Base-by-base conservation (phyloP, 495 filamentous ascomycete species). In the Aspergillus biplanus region DNA sequence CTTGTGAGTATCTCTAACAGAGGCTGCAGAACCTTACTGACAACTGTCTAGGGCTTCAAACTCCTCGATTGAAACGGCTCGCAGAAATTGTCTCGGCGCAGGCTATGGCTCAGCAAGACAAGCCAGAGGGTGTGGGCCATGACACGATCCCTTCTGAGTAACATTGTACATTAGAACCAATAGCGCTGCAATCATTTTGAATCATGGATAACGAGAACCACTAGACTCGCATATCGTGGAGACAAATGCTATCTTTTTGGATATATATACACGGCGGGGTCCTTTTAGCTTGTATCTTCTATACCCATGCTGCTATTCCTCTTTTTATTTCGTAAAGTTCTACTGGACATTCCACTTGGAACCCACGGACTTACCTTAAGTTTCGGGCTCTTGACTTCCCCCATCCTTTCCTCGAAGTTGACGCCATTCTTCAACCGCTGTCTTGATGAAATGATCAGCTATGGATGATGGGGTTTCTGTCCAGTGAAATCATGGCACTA, bases 1-100 rank as follows among this genome's bases (percentile, higher is more conserved):
- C 92, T 18, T 97, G 91, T 93, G 80, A 79, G 90, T 85, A 60
- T 27, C 8, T 5, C 33, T 34, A 9, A 35, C 4, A 42, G 50
- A 31, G 37, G 31, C 21, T 13, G 4, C 11, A 48, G 16, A 39
- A 16, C 12, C 12, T 63, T 58, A 35, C 71, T 69, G 63, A 76
- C 62, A 11, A 56, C 39, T 37, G 52, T 50, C 54, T 33, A 81
- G 92, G 95, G 93, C 85, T 99, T 52, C 96, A 97, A 90, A 97
- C 93, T 21, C 93, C 94, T 31, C 87, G 93, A 52, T 76, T 99
- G 60, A 96, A 97, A 79, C 87, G 96, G 49, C 82, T 99, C 58
- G 96, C 96, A 44, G 96, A 99, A 78, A 97, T 99, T 70, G 96
- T 99, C 34, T 95, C 91, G 37, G 90, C 92, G 46, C 95, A 97